Evolutionary conservation across 129 eudicot genomes (phyloP), one percentile per base, ranked within the genome.

Genomic region (Centaurea solstitialis): DNA sequence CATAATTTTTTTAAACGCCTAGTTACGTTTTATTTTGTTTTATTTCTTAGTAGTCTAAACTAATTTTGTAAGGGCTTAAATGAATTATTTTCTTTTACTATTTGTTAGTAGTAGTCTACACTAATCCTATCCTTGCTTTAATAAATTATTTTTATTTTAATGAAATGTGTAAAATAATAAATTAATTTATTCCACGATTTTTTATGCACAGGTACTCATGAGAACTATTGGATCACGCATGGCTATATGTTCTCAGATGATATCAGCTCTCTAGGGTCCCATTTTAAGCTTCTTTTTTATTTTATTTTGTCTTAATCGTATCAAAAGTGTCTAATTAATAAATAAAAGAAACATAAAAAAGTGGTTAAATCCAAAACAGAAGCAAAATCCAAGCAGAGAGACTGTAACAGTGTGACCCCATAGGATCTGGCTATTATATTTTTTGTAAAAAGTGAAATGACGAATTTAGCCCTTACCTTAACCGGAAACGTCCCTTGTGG

Each of bases 401-500:
- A 39, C 81, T 26, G 30, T 26, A 2, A 26, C 30, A 2, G 30
- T 22, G 33, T 71, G 69, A 21, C 40, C 73, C 80, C 73, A 68
- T 68, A 30, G 21, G 45, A 62, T 21, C 24, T 64, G 70, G 30
- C 30, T 26, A 26, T 53, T 30, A 62, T 76, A 64, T 35, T 76
- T 76, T 22, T 39, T 4, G 11, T n/a, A n/a, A 33, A 45, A 21
- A 3, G 62, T 15, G 2, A 77, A 77, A 68, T 85, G 12, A 53
- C 88, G 4, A 75, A 13, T 61, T 20, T 80, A 70, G 65, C 78
- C 89, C 83, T 84, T 85, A 95, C 99, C 99, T 95, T 95, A 6
- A 95, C 98, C 67, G 99, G 99, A 81, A 95, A 95, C 1, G 98
- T 86, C 40, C 97, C 98, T 11, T 87, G 89, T 13, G 99, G 99